Evolutionary conservation across 257 asterid species (phyloP).

Genomic region (Ilex aquifolium): DNA sequence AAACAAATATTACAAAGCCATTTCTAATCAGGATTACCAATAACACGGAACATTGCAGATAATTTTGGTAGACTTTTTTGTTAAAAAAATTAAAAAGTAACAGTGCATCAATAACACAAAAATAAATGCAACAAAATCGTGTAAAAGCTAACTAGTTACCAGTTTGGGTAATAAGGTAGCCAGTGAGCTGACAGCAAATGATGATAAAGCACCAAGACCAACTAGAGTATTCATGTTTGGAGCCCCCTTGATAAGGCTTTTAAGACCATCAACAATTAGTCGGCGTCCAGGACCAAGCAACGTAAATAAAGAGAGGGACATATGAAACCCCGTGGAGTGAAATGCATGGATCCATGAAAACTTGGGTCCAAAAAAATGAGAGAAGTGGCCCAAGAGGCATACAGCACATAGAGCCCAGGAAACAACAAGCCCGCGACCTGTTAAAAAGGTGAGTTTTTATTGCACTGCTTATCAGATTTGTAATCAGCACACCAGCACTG

Average conservation of each 20-base stretch:
- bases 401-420: conserved; percentile 98
- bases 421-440: conserved; percentile 95
- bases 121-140: neutral
- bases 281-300: conserved; percentile 93
- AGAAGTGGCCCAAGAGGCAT: conserved; percentile 84
- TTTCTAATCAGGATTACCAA: no score
- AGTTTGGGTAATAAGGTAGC: conserved; percentile 88
- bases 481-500: neutral
- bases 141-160: conserved; percentile 35
- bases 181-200: conserved; percentile 92
- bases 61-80: no score
- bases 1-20: no score
- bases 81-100: no score
- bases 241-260: conserved; percentile 76
- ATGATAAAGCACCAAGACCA: conserved; percentile 99
- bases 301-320: conserved; percentile 81
- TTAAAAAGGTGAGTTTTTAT: conserved; percentile 22
- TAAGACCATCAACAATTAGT: conserved; percentile 83
- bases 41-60: no score
- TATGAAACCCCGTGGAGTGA: conserved; percentile 91
- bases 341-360: conserved; percentile 92
- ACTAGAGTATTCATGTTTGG: conserved; percentile 99
- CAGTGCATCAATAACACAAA: no score
- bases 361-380: conserved; percentile 87
- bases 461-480: conserved; percentile 12